Evolutionary conservation across 495 filamentous ascomycete species (phyloP).

Genomic region (Aspergillus taichungensis): DNA sequence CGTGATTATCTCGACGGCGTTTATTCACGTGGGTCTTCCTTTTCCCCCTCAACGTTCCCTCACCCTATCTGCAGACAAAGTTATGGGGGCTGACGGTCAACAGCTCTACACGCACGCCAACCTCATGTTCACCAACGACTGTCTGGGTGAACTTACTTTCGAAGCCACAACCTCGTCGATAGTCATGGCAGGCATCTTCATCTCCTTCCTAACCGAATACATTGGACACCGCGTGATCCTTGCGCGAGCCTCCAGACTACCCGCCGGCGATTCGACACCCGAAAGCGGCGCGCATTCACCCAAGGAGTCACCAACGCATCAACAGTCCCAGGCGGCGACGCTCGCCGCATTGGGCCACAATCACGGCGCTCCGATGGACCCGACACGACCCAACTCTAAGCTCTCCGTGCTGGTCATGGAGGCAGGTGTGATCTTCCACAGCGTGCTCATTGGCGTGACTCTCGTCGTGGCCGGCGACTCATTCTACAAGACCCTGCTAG

Average conservation of each 20-base stretch:
- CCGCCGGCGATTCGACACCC: background rate
- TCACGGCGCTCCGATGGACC: slow-evolving; percentile 18
- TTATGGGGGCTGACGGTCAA: slow-evolving; percentile 3
- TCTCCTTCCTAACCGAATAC: slow-evolving; percentile 54
- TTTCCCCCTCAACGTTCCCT: background rate
- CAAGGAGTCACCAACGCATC: slow-evolving; percentile 1
- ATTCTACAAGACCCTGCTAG: slow-evolving; percentile 58
- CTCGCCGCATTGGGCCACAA: slow-evolving; percentile 21
- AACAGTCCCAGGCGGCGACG: slow-evolving; percentile 1
- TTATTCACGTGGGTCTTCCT: slow-evolving; percentile 47
- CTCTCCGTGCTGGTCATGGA: slow-evolving; percentile 57
- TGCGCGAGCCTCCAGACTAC: slow-evolving; percentile 8
- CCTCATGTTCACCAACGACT: slow-evolving; percentile 55
- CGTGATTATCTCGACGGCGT: slow-evolving; percentile 62
- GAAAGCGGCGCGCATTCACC: slow-evolving; percentile 3
- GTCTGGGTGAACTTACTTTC: slow-evolving; percentile 50
- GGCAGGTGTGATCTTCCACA: slow-evolving; percentile 65
- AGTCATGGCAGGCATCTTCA: slow-evolving; percentile 55
- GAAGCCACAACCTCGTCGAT: slow-evolving; percentile 54
- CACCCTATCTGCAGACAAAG: background rate
- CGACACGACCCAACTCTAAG: slow-evolving; percentile 33
- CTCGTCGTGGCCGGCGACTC: slow-evolving; percentile 31
- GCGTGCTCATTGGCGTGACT: slow-evolving; percentile 38
- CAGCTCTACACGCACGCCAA: slow-evolving; percentile 56
- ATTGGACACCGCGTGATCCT: slow-evolving; percentile 42